A percentile compares a stretch with the other conserved stretches of the same genome.
phyloP scores from a whole-genome alignment of 345 rosid species.

The Rhodomyrtus tomentosa region DNA sequence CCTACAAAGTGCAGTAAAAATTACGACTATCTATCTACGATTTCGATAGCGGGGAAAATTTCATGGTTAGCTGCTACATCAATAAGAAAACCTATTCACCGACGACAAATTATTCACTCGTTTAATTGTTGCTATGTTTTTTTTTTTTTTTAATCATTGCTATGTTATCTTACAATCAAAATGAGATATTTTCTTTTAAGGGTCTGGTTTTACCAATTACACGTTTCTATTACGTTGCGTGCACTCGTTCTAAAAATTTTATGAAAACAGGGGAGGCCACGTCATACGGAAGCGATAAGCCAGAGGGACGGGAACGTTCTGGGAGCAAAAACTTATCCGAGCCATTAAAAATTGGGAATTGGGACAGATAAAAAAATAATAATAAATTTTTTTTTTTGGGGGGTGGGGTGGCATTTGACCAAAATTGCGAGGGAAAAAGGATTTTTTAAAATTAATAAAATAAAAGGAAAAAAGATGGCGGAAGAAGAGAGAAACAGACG shows the following conservation, averaged over 20 bases:
- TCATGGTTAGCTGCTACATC: too few relatives aligned
- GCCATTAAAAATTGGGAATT: neutral
- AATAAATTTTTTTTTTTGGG: neutral
- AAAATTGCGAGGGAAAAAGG: neutral
- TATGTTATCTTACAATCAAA: neutral
- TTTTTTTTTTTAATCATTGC: too few relatives aligned
- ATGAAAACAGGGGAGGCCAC: neutral
- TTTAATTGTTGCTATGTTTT: too few relatives aligned
- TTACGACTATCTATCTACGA: too few relatives aligned
- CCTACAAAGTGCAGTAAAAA: neutral
- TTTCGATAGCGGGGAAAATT: too few relatives aligned
- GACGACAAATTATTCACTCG: too few relatives aligned
- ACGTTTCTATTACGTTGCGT: neutral
- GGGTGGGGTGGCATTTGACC: too few relatives aligned
- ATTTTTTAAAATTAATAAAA: too few relatives aligned
- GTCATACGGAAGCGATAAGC: neutral
- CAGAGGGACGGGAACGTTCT: neutral
- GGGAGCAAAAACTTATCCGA: neutral
- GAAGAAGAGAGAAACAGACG: neutral
- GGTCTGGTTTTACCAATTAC: neutral
- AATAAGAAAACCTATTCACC: too few relatives aligned
- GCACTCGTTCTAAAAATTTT: neutral
- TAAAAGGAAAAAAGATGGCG: neutral
- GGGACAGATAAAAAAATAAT: neutral
- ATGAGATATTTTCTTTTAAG: neutral